These are phyloP conservation scores for Gossypium anomalum DNA, from an alignment of 345 rosid species.

Conservation along the genomic window DNA sequence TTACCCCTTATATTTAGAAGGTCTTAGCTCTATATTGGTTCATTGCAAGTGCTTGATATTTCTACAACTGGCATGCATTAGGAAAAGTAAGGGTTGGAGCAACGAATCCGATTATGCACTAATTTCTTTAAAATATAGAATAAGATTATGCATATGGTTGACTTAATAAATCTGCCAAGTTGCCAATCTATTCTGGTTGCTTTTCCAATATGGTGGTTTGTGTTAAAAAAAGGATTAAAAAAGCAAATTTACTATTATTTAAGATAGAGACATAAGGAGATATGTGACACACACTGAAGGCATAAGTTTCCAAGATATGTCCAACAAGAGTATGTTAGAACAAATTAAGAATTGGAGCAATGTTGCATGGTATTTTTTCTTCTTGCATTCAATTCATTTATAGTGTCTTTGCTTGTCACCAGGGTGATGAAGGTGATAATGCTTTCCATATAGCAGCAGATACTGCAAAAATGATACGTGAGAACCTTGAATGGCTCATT, in stretches of 20 bases:
- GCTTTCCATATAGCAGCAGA: constrained; percentile 95
- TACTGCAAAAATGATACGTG: constrained; percentile 94
- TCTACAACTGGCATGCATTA: no score
- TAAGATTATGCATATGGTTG: neutral
- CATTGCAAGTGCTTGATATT: no score
- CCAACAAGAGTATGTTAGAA: neutral
- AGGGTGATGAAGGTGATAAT: constrained; percentile 97
- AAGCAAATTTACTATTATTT: neutral
- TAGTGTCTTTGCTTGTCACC: constrained; percentile 21
- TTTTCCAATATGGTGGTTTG: neutral
- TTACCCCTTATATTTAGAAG: no score
- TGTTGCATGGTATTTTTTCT: constrained; percentile 9
- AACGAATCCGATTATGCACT: no score
- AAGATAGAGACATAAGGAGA: neutral
- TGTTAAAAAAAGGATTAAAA: neutral
- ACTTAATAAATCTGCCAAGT: constrained; percentile 2
- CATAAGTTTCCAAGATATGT: neutral
- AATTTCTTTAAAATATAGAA: no score
- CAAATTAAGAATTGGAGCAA: neutral
- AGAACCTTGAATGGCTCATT: constrained; percentile 93
- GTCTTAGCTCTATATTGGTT: no score
- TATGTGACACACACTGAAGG: neutral
- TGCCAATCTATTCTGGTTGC: neutral
- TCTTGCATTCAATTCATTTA: neutral
- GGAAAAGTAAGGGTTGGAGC: no score